Base-by-base conservation (phyloP, 1,284 basidiomycete species). In the Puccinia polysora region DNA sequence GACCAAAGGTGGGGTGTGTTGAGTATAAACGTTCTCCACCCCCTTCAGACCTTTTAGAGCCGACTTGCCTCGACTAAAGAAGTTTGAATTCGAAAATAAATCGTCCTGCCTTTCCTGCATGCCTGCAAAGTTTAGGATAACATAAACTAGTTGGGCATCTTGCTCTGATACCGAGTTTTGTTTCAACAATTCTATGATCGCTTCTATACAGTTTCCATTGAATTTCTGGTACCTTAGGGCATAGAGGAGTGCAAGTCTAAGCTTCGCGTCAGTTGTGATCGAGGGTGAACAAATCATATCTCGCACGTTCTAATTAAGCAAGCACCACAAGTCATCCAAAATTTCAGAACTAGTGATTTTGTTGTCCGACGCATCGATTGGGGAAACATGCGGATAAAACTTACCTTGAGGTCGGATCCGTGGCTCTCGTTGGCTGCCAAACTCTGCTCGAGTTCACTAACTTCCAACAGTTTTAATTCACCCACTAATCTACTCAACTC, bases 1-100 rank as follows among this genome's bases (percentile, higher is more conserved):
- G 0, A 89, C 87, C 2, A 99, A 83, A 80, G 96, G 93, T 8
- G 96, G 96, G 15, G 88, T 89, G 78, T 98, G 96, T 78, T 98
- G 96, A 69, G 94, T 99, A 79, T 97, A 99, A 7, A 98, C 95
- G 78, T 99, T 99, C 80, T 99, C 96, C 5, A 98, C 96, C 6
- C 96, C 96, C 89, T 97, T 97, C 69, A 98, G 82, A 0, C 96
- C 96, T 79, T 97, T 97, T 74, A 99, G 81, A 0, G 95, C 96
- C 40, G 89, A 92, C 74, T 92, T 89, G 5, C 96, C 96, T 78
- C 95, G 89, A 1, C 91, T 91, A 75, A 99, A 87, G 71, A 99
- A 83, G 50, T 93, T 94, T 79, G 97, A 94, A 70, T 91, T 97
- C 52, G 91, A 92, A 79, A 98, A 98, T 58, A 99, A 82, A 81